Evolutionary conservation across 371 early-diverging fungal genomes (phyloP).

Genomic region (Nematocida ausubeli): DNA sequence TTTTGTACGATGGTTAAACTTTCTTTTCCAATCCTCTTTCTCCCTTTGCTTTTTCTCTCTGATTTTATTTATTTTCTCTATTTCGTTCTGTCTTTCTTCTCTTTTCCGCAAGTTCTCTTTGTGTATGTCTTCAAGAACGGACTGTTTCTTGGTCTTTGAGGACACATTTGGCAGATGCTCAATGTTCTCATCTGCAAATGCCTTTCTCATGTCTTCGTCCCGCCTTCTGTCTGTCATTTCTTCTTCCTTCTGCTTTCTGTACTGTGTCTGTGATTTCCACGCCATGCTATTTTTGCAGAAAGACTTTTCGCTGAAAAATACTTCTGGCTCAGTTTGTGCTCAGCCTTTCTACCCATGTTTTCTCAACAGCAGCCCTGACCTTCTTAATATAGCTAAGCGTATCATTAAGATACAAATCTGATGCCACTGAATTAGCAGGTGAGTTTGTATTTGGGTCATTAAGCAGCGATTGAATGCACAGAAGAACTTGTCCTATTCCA

Average conservation of each 20-base stretch:
- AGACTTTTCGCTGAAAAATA: conserved; percentile 1
- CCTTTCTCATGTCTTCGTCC: background rate
- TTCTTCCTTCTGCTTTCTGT: background rate
- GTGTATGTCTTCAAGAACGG: conserved; percentile 28
- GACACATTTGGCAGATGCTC: background rate
- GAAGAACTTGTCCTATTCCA: conserved; percentile 86
- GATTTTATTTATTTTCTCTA: conserved; percentile 6
- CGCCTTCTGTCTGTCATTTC: background rate
- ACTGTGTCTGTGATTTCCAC: conserved; percentile 5
- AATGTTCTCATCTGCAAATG: background rate
- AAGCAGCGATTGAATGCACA: conserved; percentile 88
- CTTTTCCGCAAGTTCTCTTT: conserved; percentile 16
- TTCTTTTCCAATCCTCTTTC: conserved; percentile 35
- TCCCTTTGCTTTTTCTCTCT: conserved; percentile 24
- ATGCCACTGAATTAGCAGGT: conserved; percentile 95
- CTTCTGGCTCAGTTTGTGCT: background rate
- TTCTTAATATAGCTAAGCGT: conserved; percentile 81
- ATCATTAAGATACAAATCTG: conserved; percentile 83
- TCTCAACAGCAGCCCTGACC: conserved; percentile 84
- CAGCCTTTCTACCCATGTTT: conserved; percentile 72
- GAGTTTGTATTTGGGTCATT: conserved; percentile 94
- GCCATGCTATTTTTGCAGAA: conserved; percentile 2
- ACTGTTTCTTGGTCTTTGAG: background rate
- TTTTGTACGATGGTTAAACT: conserved; percentile 38
- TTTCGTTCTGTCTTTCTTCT: conserved; percentile 15